A percentile compares a stretch with the other conserved stretches of the same genome.
These are phyloP conservation scores for Rhynchosporium agropyri DNA, from an alignment of 2,329 filamentous ascomycete genomes.

Conservation along the genomic window DNA sequence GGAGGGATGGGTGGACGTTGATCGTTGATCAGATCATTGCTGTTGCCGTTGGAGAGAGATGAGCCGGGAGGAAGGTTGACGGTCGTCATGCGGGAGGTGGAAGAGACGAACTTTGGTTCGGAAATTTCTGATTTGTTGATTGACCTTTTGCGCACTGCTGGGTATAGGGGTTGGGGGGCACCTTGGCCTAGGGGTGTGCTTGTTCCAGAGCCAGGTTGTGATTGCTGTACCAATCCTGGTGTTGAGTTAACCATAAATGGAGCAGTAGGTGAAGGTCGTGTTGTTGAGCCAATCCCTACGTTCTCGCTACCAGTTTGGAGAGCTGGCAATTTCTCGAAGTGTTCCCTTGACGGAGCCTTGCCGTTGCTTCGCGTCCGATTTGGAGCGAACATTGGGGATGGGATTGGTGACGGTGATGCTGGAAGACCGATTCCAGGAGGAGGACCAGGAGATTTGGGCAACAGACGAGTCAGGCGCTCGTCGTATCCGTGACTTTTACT, in stretches of 20 bases:
- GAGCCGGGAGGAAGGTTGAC: constrained; percentile 40
- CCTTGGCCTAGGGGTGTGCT: constrained; percentile 32
- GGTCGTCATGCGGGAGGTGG: constrained; percentile 41
- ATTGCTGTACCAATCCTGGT: constrained; percentile 34
- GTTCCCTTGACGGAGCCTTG: constrained; percentile 30
- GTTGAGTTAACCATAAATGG: constrained; percentile 41
- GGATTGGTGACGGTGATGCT: constrained; percentile 36
- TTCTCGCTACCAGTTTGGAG: constrained; percentile 28
- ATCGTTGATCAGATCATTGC: not conserved
- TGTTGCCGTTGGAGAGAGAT: constrained; percentile 37
- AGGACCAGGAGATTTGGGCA: constrained; percentile 33
- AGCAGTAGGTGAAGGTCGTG: constrained; percentile 40
- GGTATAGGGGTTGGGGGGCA: constrained; percentile 18
- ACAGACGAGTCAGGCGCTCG: constrained; percentile 32
- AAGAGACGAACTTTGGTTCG: constrained; percentile 41
- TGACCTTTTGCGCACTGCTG: constrained; percentile 37
- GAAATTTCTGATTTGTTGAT: constrained; percentile 43
- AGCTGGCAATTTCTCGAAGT: constrained; percentile 37
- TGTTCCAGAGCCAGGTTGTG: constrained; percentile 31
- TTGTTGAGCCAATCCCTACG: constrained; percentile 37
- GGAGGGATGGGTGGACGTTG: constrained; percentile 42
- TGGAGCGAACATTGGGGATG: constrained; percentile 33
- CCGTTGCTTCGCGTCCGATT: constrained; percentile 39
- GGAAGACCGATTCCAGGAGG: constrained; percentile 22
- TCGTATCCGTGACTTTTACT: constrained; percentile 34